A percentile compares a stretch with the other conserved stretches of the same genome.
These are phyloP conservation scores for Coemansia reversa DNA, from an alignment of 192 early-diverging fungal species.

Conservation along the genomic window DNA sequence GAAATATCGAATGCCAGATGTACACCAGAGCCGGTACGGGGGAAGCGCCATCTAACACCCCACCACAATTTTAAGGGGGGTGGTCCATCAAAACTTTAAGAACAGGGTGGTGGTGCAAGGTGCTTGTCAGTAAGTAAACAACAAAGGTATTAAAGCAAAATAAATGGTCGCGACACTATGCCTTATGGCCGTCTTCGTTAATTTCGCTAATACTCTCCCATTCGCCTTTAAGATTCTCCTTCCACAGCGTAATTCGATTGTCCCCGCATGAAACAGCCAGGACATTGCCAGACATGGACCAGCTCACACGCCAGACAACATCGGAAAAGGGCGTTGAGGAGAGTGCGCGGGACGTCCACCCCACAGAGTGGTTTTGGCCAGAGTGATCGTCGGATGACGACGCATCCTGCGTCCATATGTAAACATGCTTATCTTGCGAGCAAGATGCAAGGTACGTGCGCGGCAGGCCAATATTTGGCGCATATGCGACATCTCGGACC, in stretches of 20 bases:
- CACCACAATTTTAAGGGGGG: too few relatives aligned
- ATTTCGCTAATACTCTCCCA: constrained; percentile 86
- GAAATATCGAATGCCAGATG: too few relatives aligned
- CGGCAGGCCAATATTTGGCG: constrained; percentile 91
- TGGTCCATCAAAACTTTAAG: too few relatives aligned
- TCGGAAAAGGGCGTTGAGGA: constrained; percentile 82
- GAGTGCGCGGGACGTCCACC: constrained; percentile 77
- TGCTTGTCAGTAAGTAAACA: too few relatives aligned
- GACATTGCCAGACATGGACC: constrained; percentile 93
- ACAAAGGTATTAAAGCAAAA: too few relatives aligned
- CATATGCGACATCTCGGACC: constrained; percentile 97
- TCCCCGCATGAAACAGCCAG: constrained; percentile 95
- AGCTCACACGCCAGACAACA: constrained; percentile 98
- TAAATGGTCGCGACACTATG: neutral
- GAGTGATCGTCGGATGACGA: constrained; percentile 25
- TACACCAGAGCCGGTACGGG: too few relatives aligned
- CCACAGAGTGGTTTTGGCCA: constrained; percentile 20
- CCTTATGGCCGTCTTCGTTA: constrained; percentile 44
- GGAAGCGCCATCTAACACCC: too few relatives aligned
- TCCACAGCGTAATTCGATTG: constrained; percentile 96
- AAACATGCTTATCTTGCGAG: constrained; percentile 96
- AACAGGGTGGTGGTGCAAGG: too few relatives aligned
- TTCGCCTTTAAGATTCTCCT: constrained; percentile 88
- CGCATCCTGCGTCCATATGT: constrained; percentile 92
- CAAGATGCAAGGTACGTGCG: constrained; percentile 88